Evolutionary conservation across 495 filamentous ascomycete genomes (phyloP).

Genomic region (Annulohypoxylon maeteangense): DNA sequence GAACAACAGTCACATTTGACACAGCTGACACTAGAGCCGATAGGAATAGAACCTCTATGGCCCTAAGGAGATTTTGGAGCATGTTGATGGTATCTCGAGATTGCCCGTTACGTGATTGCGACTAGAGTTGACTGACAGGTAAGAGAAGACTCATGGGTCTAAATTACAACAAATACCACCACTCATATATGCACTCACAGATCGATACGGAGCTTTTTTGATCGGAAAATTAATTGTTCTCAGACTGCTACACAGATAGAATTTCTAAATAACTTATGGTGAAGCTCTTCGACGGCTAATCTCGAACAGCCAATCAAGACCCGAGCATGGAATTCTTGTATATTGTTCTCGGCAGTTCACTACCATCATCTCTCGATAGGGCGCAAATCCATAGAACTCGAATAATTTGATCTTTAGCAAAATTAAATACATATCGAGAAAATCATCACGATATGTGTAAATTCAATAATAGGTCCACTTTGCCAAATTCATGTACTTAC

Average conservation of each 20-base stretch:
- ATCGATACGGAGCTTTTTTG: not conserved
- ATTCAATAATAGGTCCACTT: no score
- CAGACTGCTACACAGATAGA: not conserved
- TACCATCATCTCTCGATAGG: not conserved
- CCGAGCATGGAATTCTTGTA: not conserved
- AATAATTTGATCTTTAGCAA: no score
- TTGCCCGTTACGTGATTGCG: not conserved
- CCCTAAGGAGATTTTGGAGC: not conserved
- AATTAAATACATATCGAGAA: no score
- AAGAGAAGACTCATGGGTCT: not conserved
- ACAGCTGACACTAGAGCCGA: not conserved
- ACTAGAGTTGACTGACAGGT: not conserved
- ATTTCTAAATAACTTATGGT: not conserved
- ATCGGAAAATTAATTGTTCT: not conserved
- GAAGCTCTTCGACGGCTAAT: constrained; percentile 19
- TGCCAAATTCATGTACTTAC: no score
- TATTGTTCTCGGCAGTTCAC: constrained; percentile 26
- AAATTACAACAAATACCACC: not conserved
- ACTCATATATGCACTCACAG: not conserved
- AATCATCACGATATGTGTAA: no score
- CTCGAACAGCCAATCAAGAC: constrained; percentile 8
- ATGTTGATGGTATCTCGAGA: not conserved
- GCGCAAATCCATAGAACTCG: no score
- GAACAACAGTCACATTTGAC: constrained; percentile 27
- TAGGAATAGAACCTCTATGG: not conserved